Conservation (phyloP, 2,329 filamentous ascomycete species). For the Fusarium zealandicum region DNA sequence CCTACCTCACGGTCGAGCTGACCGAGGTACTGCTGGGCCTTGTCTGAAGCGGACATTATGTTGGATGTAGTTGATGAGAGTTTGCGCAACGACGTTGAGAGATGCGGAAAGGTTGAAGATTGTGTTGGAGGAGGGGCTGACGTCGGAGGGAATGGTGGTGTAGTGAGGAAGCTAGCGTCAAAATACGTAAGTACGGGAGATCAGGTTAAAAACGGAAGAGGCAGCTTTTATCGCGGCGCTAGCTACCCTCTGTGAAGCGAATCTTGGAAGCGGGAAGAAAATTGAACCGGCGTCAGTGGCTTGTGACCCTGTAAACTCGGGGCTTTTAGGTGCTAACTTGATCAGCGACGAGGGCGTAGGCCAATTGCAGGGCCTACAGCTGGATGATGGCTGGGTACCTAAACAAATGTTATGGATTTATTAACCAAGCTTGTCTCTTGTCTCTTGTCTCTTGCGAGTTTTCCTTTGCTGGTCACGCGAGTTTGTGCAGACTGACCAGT, state of each 20-base stretch:
- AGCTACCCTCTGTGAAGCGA: constrained; percentile 32
- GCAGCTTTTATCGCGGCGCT: constrained; percentile 41
- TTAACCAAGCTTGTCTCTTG: constrained; percentile 5
- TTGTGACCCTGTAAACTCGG: constrained; percentile 36
- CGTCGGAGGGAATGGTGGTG: constrained; percentile 23
- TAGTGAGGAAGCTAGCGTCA: constrained; percentile 31
- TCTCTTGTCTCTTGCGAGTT: constrained; percentile 5
- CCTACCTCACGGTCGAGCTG: constrained; percentile 85
- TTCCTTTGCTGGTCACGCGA: constrained; percentile 4
- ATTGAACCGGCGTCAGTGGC: constrained; percentile 44
- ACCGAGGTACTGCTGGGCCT: constrained; percentile 76
- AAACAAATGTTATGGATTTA: constrained; percentile 3
- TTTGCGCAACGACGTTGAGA: constrained; percentile 43
- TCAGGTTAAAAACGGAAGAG: constrained; percentile 26
- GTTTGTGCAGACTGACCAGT: constrained; percentile 4
- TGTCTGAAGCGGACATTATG: constrained; percentile 75
- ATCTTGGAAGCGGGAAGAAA: constrained; percentile 40
- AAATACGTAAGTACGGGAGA: constrained; percentile 25
- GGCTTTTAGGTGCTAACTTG: constrained; percentile 18
- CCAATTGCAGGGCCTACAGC: constrained; percentile 27
- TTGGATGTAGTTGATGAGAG: constrained; percentile 10
- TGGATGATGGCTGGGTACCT: constrained; percentile 31
- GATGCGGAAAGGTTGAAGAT: constrained; percentile 21
- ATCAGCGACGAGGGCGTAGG: constrained; percentile 17
- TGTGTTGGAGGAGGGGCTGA: constrained; percentile 29